Evolutionary conservation across 2,329 filamentous ascomycete species (phyloP).

Genomic region (Pseudopithomyces maydicus): DNA sequence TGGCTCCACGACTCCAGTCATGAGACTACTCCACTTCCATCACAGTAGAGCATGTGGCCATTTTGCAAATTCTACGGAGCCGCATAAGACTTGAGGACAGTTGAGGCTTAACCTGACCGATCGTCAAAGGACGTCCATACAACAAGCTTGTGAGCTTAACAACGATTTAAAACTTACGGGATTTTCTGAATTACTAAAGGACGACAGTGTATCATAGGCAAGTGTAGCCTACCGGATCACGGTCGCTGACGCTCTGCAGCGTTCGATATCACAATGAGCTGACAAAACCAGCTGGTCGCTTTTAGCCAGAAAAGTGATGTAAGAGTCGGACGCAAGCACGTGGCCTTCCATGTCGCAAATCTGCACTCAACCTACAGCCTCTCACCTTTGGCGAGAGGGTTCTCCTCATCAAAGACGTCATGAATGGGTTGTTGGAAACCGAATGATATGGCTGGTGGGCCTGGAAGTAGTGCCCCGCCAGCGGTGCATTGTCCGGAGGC

Average conservation of each 20-base stretch:
- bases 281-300: not conserved
- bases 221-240: not conserved
- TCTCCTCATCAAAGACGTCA: not conserved
- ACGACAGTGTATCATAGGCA: not conserved
- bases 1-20: no score
- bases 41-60: no score
- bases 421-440: not conserved
- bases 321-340: not conserved
- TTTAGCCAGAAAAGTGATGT: not conserved
- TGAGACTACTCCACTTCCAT: no score
- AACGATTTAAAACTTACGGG: not conserved
- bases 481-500: not conserved
- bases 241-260: not conserved
- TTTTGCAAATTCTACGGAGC: no score
- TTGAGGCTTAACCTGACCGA: not conserved
- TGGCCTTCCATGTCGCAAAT: not conserved
- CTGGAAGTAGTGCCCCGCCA: not conserved
- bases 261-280: not conserved
- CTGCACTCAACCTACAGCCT: not conserved
- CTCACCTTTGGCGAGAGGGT: not conserved
- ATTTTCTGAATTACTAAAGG: not conserved
- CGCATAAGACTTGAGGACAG: no score
- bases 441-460: not conserved
- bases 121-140: not conserved
- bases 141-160: not conserved